Conservation (phyloP, 1,139 yeast genomes). For the Debaryomyces sp. region DNA sequence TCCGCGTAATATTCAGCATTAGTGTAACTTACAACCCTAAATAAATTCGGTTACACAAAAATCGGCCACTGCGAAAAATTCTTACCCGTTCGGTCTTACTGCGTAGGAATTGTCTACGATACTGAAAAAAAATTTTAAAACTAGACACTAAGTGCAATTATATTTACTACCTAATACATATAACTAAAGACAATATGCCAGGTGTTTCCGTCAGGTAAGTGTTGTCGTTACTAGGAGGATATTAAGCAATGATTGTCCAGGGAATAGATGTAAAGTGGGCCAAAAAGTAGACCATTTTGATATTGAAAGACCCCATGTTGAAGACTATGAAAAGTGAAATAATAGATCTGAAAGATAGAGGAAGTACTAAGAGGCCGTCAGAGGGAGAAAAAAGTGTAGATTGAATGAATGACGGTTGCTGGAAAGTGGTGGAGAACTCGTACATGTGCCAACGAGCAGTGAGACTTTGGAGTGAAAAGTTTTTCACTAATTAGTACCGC, state of each 20-base stretch:
- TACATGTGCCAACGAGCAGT: neutral
- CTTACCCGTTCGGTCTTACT: constrained; percentile 1
- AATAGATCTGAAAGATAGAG: neutral
- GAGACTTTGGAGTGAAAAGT: neutral
- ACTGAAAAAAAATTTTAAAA: constrained; percentile 16
- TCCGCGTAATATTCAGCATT: constrained; percentile 9
- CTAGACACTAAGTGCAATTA: constrained; percentile 11
- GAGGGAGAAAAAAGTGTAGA: neutral
- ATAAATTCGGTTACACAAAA: constrained; percentile 5
- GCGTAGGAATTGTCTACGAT: constrained; percentile 7
- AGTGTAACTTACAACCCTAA: constrained; percentile 3
- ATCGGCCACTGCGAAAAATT: neutral
- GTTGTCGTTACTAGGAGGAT: constrained; percentile 3
- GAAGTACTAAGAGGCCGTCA: neutral
- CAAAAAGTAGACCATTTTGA: neutral
- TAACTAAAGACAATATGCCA: constrained; percentile 60
- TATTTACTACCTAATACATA: constrained; percentile 10
- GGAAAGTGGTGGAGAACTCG: neutral
- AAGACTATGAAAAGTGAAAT: neutral
- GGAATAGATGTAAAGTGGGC: neutral
- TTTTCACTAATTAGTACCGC: neutral
- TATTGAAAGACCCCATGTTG: neutral
- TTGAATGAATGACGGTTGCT: neutral
- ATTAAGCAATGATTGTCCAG: neutral
- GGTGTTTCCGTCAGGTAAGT: constrained; percentile 99